Base-by-base conservation (phyloP, 1,139 yeast species). In the Diutina rugosa region DNA sequence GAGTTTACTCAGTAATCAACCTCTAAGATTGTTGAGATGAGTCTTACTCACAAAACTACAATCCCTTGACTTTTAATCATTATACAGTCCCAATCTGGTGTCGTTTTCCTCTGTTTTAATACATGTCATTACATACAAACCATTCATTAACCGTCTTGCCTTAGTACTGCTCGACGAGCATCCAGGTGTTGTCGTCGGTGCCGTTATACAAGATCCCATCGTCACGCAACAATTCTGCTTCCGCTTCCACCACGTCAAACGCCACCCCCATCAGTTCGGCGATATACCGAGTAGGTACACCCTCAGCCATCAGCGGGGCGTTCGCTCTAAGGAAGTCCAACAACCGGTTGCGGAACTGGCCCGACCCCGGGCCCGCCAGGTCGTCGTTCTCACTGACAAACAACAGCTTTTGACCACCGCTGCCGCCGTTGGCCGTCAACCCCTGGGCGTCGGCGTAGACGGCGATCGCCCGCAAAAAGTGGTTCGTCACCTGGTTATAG, bases 401-500 rank as follows among this genome's bases (percentile, higher is more conserved):
- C 51, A 84, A 76, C 61, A 68, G 73, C 56, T 80, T 81, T 45
- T 68, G 63, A 9, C 70, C 54, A 67, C 63, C 41, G 68, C 53
- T 51, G 9, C 57, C 58, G 14, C 79, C 26, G 26, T 21, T 21
- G 26, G 26, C 26, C 4, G 26, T 21, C 4, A 21, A 21, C 3
- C 26, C 81, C 59, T 78, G 81, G n/a, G 80, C 76, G 57, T 76
- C 78, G 58, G 80, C 67, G 64, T 85, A 91, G 57, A 79, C 76
- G 59, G 80, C 76, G 55, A 88, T 81, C 6, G 93, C 93, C 60
- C 84, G 82, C 57, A 91, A 72, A 63, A 83, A 82, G 67, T 91
- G 97, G 63, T 88, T 85, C 45, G 87, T 67, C 26, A 90, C 82
- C 64, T 87, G 87, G 67, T 90, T 89, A 66, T 80, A 85, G 65